These are phyloP conservation scores for Pelargonium hybrid DNA, from an alignment of 441 rosid genomes.

Conservation along the genomic window DNA sequence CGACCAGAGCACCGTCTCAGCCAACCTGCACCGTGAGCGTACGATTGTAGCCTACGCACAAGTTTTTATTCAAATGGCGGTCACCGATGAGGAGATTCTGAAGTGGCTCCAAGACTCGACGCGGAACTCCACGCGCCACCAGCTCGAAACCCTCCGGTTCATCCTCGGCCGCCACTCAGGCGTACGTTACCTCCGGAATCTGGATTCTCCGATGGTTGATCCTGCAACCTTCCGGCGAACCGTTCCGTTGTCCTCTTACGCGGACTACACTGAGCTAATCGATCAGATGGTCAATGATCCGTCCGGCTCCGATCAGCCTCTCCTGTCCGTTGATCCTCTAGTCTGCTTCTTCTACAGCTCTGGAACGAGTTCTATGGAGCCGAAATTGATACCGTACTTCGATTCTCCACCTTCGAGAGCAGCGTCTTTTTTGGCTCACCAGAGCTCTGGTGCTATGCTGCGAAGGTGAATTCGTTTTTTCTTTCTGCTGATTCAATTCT, in stretches of 20 bases:
- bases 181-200: conserved; percentile 27
- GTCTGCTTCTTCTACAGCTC: conserved; percentile 42
- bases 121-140: conserved; percentile 24
- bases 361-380: conserved; percentile 36
- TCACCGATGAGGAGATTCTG: conserved; percentile 25
- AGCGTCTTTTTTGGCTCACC: conserved; percentile 30
- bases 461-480: conserved; percentile 20
- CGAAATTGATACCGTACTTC: conserved; percentile 36
- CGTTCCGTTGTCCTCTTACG: conserved; percentile 36
- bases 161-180: conserved; percentile 32
- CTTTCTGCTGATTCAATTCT: not conserved
- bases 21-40: too few relatives aligned
- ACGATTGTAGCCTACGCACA: not conserved
- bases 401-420: conserved; percentile 32
- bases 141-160: conserved; percentile 30
- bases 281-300: conserved; percentile 24
- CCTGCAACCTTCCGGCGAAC: conserved; percentile 21
- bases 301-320: conserved; percentile 12
- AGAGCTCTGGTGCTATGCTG: conserved; percentile 29
- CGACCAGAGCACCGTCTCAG: too few relatives aligned
- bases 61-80: not conserved
- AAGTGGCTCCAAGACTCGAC: conserved; percentile 30
- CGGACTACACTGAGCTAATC: conserved; percentile 32
- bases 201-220: conserved; percentile 15
- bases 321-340: conserved; percentile 35